Percentiles rank a stretch among this genome's conserved stretches.
Evolutionary conservation across 202 grass and related monocot species (phyloP).

Genomic region (Elaeis oleifera): DNA sequence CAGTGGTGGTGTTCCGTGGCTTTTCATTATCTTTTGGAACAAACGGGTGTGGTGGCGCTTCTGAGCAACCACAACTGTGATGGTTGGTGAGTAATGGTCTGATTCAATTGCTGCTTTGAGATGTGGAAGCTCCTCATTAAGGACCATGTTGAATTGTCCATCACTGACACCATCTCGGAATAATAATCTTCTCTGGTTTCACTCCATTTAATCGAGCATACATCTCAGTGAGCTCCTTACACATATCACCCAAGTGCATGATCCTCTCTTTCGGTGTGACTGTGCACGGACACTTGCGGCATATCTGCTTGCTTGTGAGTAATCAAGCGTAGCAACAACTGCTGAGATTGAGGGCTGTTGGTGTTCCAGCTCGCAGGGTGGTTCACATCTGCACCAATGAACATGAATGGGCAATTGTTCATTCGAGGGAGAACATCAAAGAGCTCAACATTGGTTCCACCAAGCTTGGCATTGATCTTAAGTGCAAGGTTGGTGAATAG

Average conservation of each 20-base stretch:
- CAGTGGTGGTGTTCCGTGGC: background rate
- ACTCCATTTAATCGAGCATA: no score
- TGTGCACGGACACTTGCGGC: conserved; percentile 3
- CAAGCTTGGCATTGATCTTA: conserved; percentile 73
- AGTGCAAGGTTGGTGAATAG: conserved; percentile 56
- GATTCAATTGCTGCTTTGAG: conserved; percentile 35
- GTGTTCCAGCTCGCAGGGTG: conserved; percentile 32
- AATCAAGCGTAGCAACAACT: conserved; percentile 43
- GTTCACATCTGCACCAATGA: conserved; percentile 63
- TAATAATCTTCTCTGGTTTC: conserved; percentile 38
- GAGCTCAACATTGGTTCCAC: conserved; percentile 54
- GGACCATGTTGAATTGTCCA: conserved; percentile 63
- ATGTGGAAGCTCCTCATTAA: conserved; percentile 47
- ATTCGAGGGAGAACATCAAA: conserved; percentile 32
- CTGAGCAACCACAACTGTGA: conserved; percentile 60
- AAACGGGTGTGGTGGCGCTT: conserved; percentile 59
- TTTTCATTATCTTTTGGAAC: conserved; percentile 30
- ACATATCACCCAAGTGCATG: no score
- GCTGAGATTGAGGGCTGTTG: conserved; percentile 56
- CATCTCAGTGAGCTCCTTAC: no score
- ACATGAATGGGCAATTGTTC: conserved; percentile 36
- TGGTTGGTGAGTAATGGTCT: conserved; percentile 40
- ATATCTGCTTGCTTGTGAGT: conserved; percentile 25
- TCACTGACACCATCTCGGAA: conserved; percentile 64
- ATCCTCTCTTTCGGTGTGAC: no score